Evolutionary conservation across 2,329 filamentous ascomycete genomes (phyloP).

Genomic region (Arthrobotrys sinensis): DNA sequence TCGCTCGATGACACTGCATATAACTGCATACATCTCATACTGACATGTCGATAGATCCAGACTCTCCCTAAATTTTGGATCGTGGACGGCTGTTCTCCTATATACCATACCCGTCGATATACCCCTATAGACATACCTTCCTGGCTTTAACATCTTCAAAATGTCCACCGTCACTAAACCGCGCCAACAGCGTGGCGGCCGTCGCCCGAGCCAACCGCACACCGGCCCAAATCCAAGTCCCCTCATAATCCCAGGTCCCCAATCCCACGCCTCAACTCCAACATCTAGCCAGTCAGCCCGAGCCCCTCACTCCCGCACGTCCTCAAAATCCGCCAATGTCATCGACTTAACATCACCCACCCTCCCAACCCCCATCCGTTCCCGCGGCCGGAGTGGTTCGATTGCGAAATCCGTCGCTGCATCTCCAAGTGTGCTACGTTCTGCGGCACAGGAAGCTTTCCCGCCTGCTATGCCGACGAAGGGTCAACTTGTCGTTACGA

Average conservation of each 20-base stretch:
- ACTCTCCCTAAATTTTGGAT: background rate
- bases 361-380: constrained; percentile 41
- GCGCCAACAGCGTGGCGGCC: constrained; percentile 50
- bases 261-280: constrained; percentile 54
- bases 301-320: constrained; percentile 46
- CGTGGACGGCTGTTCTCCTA: background rate
- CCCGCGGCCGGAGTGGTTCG: constrained; percentile 40
- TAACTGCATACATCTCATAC: background rate
- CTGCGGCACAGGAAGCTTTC: constrained; percentile 53
- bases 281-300: constrained; percentile 46
- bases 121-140: constrained; percentile 3
- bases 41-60: constrained; percentile 6
- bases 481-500: constrained; percentile 51
- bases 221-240: constrained; percentile 46
- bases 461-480: constrained; percentile 51
- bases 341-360: constrained; percentile 59
- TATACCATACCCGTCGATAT: constrained; percentile 1
- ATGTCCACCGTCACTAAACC: constrained; percentile 59
- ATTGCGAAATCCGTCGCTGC: constrained; percentile 46
- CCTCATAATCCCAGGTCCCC: constrained; percentile 47
- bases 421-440: constrained; percentile 47
- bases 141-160: constrained; percentile 3
- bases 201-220: constrained; percentile 54
- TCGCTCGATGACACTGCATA: background rate
- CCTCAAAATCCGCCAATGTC: constrained; percentile 53